Percentiles rank a stretch among this genome's conserved stretches.
Conservation (phyloP, 2,329 filamentous ascomycete genomes). For the Fusarium longipes region DNA sequence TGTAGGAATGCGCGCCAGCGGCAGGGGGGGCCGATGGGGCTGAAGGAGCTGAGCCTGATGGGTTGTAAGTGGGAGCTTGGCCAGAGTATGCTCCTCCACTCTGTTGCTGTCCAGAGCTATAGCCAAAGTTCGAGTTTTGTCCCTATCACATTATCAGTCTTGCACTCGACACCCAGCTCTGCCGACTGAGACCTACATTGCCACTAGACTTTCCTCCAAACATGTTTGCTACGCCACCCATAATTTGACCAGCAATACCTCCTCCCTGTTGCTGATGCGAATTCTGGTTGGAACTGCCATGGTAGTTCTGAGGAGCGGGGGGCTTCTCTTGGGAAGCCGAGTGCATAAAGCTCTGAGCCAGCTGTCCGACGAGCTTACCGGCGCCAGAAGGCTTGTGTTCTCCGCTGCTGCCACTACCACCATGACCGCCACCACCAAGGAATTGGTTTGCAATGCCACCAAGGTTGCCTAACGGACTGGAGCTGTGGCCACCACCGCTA, state of each 20-base stretch:
- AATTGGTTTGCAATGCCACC: constrained; percentile 62
- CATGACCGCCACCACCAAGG: constrained; percentile 53
- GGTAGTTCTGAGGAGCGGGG: constrained; percentile 59
- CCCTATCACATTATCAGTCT: constrained; percentile 50
- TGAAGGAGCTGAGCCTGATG: constrained; percentile 47
- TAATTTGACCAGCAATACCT: constrained; percentile 64
- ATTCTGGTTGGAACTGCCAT: constrained; percentile 58
- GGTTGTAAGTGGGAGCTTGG: constrained; percentile 64
- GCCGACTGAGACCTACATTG: constrained; percentile 46
- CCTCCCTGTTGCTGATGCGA: constrained; percentile 50
- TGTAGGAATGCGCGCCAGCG: constrained; percentile 46
- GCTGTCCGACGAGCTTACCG: constrained; percentile 67
- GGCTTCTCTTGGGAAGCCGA: constrained; percentile 60
- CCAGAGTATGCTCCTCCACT: constrained; percentile 62
- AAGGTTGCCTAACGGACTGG: constrained; percentile 53
- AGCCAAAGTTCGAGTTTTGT: constrained; percentile 67
- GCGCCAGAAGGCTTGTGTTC: constrained; percentile 55
- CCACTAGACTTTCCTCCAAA: constrained; percentile 59
- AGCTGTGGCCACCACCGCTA: constrained; percentile 48
- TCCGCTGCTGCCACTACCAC: constrained; percentile 44
- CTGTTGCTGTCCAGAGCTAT: constrained; percentile 62
- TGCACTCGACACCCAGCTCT: not conserved
- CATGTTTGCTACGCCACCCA: constrained; percentile 67
- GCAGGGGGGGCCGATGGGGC: constrained; percentile 44
- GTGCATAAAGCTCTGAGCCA: constrained; percentile 67